These are phyloP conservation scores for Paracamarosporium sp. DNA, from an alignment of 2,329 filamentous ascomycete species.

Conservation along the genomic window DNA sequence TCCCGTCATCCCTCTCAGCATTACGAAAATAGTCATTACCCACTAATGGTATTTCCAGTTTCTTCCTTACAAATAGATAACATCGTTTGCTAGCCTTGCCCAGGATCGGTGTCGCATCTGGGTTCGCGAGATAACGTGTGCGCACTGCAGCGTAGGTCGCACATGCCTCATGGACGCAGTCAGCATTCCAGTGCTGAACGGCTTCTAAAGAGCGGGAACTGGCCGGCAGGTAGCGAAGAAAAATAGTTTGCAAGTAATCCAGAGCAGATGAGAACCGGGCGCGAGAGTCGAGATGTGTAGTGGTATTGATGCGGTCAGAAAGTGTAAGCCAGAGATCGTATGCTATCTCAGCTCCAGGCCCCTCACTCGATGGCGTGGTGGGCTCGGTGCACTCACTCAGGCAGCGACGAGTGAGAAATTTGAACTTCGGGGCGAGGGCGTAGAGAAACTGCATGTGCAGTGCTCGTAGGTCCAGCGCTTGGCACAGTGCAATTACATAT, in stretches of 20 bases:
- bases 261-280: slow-evolving; percentile 17
- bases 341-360: slow-evolving; percentile 13
- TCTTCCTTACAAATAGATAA: slow-evolving; percentile 17
- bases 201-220: slow-evolving; percentile 14
- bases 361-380: slow-evolving; percentile 13
- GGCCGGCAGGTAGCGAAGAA: slow-evolving; percentile 13
- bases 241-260: slow-evolving; percentile 12
- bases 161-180: slow-evolving; percentile 16
- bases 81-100: slow-evolving; percentile 15
- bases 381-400: slow-evolving; percentile 11
- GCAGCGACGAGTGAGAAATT: slow-evolving; percentile 14
- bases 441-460: slow-evolving; percentile 22
- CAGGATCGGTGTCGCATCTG: slow-evolving; percentile 18
- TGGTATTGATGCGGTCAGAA: slow-evolving; percentile 14
- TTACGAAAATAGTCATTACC: slow-evolving; percentile 16
- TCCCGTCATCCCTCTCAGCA: slow-evolving; percentile 19
- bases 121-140: slow-evolving; percentile 11
- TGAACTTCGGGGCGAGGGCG: slow-evolving; percentile 18
- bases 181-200: slow-evolving; percentile 17
- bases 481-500: slow-evolving; percentile 63
- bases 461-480: slow-evolving; percentile 62
- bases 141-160: slow-evolving; percentile 12
- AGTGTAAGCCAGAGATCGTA: slow-evolving; percentile 21
- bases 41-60: slow-evolving; percentile 21
- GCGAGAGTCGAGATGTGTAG: slow-evolving; percentile 17